A percentile compares a stretch with the other conserved stretches of the same genome.
Conservation (phyloP, 305 asterid species). For the Fraxinus angustifolia region DNA sequence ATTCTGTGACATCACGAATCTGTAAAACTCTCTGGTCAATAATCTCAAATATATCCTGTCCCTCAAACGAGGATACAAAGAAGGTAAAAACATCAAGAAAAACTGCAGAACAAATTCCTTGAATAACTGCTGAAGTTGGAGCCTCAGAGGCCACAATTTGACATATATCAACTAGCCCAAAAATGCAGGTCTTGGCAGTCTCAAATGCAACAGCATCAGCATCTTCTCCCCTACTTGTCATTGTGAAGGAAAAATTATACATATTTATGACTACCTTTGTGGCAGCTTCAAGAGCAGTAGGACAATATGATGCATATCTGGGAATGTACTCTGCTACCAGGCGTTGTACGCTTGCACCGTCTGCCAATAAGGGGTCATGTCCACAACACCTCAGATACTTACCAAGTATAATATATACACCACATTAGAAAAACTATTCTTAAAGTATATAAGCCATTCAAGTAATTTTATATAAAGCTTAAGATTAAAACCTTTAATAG, state of each 20-base stretch:
- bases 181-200: conserved; percentile 75
- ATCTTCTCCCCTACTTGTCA: conserved; percentile 61
- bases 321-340: conserved; percentile 68
- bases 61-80: conserved; percentile 65
- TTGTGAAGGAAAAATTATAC: conserved; percentile 53
- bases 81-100: conserved; percentile 58
- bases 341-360: conserved; percentile 66
- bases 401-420: neutral
- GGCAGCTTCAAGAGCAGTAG: conserved; percentile 82
- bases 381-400: conserved; percentile 2
- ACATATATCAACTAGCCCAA: conserved; percentile 71
- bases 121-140: conserved; percentile 52
- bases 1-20: conserved; percentile 48
- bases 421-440: conserved; percentile 10
- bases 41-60: conserved; percentile 62
- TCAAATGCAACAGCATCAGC: conserved; percentile 66
- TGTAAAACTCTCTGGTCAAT: conserved; percentile 55
- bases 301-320: conserved; percentile 69
- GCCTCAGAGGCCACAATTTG: conserved; percentile 58
- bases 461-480: conserved; percentile 16
- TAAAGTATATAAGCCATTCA: neutral
- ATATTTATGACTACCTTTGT: conserved; percentile 53
- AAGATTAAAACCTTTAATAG: neutral
- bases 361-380: conserved; percentile 39
- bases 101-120: conserved; percentile 61